Base-by-base conservation (phyloP, 768 basidiomycete species). In the Amanita rubescens region DNA sequence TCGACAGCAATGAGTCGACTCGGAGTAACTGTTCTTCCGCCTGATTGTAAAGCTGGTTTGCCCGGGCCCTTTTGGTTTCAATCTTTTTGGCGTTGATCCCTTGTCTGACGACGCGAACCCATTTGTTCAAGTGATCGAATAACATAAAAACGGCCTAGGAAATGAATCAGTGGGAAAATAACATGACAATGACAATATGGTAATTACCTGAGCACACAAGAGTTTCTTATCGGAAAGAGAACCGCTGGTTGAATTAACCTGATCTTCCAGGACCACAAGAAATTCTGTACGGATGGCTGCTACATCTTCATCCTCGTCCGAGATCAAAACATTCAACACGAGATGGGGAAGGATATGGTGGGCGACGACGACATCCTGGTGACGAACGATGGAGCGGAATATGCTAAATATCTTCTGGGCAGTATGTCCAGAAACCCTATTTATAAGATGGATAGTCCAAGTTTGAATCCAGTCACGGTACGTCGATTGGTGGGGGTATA, bases 381-480 rank as follows among this genome's bases (percentile, higher is more conserved):
- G 87, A 30, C 83, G 78, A 20, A 97, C 77, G 0, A 88, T 83
- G 10, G 84, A 80, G 20, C 82, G 79, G 62, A 96, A 90, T 7
- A 85, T 82, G 8, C 77, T 71, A 63, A 98, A 99, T 32, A 98
- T 82, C 17, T 63, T 69, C 57, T 75, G 73, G 12, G 91, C 89
- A 48, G 71, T 75, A 2, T 59, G 57, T 17, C 82, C 81, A 1
- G 81, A 76, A 6, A 79, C 82, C 53, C 73, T 78, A 10, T 78
- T 74, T 51, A 97, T 89, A 33, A 99, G 78, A 65, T 91, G 77
- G 9, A 78, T 74, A 1, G 92, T 84, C 93, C 94, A 98, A 0
- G 79, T 65, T 58, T 95, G 93, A 32, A 98, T 79, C 96, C 96
- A 99, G 67, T 98, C 94, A 38, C 94, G 83, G 68, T 97, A 99